Evolutionary conservation across 305 asterid genomes (phyloP), one percentile per base, ranked within the genome.

Genomic region (Fraxinus ornus): DNA sequence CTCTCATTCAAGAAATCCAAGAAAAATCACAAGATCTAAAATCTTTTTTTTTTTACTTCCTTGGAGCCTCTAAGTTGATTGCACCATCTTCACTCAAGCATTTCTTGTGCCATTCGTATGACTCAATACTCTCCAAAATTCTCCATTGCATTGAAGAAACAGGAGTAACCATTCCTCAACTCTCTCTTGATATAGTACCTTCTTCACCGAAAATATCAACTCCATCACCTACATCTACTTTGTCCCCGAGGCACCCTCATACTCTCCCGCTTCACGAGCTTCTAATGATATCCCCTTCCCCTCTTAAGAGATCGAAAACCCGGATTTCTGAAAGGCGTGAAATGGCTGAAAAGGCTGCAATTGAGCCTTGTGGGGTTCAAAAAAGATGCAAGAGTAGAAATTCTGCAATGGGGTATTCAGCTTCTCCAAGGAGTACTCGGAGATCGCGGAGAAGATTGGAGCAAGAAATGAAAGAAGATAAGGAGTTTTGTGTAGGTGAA

Each of bases 71-170:
- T 82, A 95, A 86, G 93, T 92, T 91, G 87, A 93, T 93, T 1
- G 99, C 93, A 24, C 98, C 97, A 82, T 95, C 99, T 86, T 93
- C 97, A n/a, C 90, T 93, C 85, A 94, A 87, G 88, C 95, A 85
- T 81, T 90, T 91, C 88, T 87, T 90, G 76, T 94, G 90, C 99
- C 98, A 95, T 85, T 95, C 99, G 39, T 87, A 92, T 5, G 97
- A 90, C 82, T 92, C 97, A 3, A 85, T 94, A 66, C 90, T 91
- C 73, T 89, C 97, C 22, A 91, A 87, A 83, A 90, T 93, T 89
- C 95, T 95, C 41, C 92, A 82, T 22, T 85, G 83, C 86, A 85
- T 87, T 82, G 91, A 88, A 39, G 86, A 83, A 81, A 84, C 79
- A 0, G 92, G 86, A 49, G 80, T 89, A 2, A 84, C 89, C 7